A percentile compares a stretch with the other conserved stretches of the same genome.
Evolutionary conservation across 805 yeast species (phyloP).

Genomic region (Ogataea minuta): DNA sequence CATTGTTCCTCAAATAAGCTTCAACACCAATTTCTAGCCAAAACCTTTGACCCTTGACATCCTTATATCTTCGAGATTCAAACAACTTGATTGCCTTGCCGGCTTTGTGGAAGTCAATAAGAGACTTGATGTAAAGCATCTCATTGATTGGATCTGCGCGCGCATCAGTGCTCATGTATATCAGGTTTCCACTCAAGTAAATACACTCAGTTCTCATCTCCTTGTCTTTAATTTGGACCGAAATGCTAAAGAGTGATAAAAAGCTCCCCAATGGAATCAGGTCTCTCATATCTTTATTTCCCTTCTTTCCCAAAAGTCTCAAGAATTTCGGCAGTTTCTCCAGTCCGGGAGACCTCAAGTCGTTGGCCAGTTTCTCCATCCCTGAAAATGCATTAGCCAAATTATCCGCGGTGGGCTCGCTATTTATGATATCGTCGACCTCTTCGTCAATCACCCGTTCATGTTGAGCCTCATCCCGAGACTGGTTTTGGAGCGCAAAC

Average conservation of each 20-base stretch:
- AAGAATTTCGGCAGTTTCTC: conserved; percentile 27
- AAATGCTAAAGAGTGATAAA: conserved; percentile 38
- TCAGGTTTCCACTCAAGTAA: conserved; percentile 40
- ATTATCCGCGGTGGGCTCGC: conserved; percentile 20
- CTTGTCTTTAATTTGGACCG: conserved; percentile 38
- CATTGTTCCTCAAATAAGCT: conserved; percentile 36
- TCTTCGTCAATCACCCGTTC: conserved; percentile 9
- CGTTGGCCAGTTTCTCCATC: conserved; percentile 22
- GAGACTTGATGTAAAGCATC: conserved; percentile 45
- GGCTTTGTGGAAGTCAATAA: conserved; percentile 35
- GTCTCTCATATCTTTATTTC: conserved; percentile 18
- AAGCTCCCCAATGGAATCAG: conserved; percentile 36
- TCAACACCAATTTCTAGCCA: conserved; percentile 53
- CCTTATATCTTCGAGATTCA: conserved; percentile 34
- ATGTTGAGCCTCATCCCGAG: conserved; percentile 1
- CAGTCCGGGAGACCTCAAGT: conserved; percentile 22
- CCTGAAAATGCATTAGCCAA: conserved; percentile 24
- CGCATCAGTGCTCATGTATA: conserved; percentile 41
- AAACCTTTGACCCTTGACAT: conserved; percentile 42
- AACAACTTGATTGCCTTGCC: conserved; percentile 40
- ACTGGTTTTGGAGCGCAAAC: conserved; percentile 17
- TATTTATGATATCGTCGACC: conserved; percentile 16
- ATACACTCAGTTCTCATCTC: conserved; percentile 35
- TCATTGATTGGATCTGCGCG: conserved; percentile 52
- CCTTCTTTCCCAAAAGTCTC: conserved; percentile 18